These are phyloP conservation scores for Geranium rotundifolium DNA, from an alignment of 345 rosid species.

Conservation along the genomic window DNA sequence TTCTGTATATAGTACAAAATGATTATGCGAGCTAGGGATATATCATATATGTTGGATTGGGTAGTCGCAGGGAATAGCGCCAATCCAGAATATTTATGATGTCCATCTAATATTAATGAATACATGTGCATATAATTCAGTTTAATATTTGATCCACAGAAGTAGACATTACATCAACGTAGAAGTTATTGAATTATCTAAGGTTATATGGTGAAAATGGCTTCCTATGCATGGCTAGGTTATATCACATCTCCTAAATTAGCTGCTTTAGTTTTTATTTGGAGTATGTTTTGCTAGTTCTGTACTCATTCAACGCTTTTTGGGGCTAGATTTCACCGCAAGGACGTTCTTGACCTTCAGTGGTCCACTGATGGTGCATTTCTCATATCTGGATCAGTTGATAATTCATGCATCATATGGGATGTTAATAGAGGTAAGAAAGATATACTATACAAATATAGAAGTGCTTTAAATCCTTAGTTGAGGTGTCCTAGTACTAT, in stretches of 20 bases:
- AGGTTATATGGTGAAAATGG: too few relatives aligned
- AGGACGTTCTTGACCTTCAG: slow-evolving; percentile 82
- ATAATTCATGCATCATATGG: slow-evolving; percentile 96
- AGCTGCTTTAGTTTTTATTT: neutral
- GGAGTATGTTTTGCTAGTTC: slow-evolving; percentile 1
- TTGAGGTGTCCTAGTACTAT: slow-evolving; percentile 5
- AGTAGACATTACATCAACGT: too few relatives aligned
- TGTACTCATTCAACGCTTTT: slow-evolving; percentile 6
- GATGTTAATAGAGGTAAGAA: slow-evolving; percentile 75
- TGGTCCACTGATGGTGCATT: slow-evolving; percentile 77
- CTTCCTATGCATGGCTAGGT: neutral
- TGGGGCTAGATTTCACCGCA: slow-evolving; percentile 68
- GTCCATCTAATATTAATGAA: too few relatives aligned
- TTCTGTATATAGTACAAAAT: neutral
- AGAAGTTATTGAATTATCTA: too few relatives aligned
- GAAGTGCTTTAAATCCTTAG: slow-evolving; percentile 2
- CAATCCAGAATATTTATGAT: neutral
- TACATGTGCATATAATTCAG: too few relatives aligned
- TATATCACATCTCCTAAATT: neutral
- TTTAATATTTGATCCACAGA: too few relatives aligned
- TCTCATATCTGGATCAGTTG: slow-evolving; percentile 91
- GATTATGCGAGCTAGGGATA: neutral
- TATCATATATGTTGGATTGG: neutral
- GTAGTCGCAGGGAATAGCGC: neutral
- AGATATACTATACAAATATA: neutral